A percentile compares a stretch with the other conserved stretches of the same genome.
Evolutionary conservation across 208 protist genomes (phyloP).

Genomic region (Trypanosomatidae sp.): DNA sequence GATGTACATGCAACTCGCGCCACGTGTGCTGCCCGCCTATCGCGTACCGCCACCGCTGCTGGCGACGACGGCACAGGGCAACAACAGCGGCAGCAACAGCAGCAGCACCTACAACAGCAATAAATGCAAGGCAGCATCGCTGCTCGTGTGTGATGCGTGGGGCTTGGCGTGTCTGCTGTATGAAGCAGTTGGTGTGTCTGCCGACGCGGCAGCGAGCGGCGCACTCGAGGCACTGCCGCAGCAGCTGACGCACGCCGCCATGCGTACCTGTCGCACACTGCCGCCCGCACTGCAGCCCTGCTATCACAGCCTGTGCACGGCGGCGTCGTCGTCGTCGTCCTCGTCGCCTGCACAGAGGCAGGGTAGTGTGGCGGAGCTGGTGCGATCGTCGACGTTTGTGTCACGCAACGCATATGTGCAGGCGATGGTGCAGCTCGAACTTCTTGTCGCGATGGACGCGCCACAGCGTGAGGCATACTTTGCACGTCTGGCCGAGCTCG

Average conservation of each 20-base stretch:
- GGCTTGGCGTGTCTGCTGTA: constrained; percentile 66
- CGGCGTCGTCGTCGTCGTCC: too few species aligned
- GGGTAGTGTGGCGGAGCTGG: constrained; percentile 27
- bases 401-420: constrained; percentile 41
- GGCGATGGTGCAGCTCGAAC: constrained; percentile 35
- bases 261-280: too few species aligned
- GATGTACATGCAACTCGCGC: constrained; percentile 2
- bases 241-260: too few species aligned
- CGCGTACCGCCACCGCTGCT: constrained; percentile 20
- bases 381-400: constrained; percentile 44
- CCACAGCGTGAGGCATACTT: constrained; percentile 40
- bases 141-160: constrained; percentile 53
- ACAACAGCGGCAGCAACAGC: neutral
- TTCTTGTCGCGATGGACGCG: constrained; percentile 46
- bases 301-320: constrained; percentile 27
- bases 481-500: constrained; percentile 20
- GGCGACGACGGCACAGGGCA: neutral
- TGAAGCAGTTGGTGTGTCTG: constrained; percentile 49
- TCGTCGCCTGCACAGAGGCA: constrained; percentile 22
- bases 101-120: neutral
- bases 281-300: constrained; percentile 30
- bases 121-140: constrained; percentile 1
- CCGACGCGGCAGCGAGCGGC: too few species aligned
- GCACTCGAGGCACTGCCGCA: too few species aligned
- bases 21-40: constrained; percentile 14